Evolutionary conservation across 805 yeast species (phyloP), one percentile per base, ranked within the genome.

Genomic region (Wickerhamiella kazuoi): DNA sequence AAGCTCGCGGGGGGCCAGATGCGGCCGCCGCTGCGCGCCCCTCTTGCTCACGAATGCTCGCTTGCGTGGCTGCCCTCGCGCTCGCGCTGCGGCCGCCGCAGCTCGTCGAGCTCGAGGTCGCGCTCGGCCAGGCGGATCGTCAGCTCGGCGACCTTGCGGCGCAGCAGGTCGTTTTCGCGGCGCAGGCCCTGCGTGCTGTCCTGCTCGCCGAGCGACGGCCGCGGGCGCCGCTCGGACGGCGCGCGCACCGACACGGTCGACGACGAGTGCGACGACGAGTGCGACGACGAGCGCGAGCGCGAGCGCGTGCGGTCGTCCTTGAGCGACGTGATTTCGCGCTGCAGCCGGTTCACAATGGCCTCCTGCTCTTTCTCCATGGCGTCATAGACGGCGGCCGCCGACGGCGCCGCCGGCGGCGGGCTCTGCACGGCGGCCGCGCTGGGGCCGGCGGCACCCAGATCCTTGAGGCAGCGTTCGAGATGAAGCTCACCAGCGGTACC

Each of bases 401-500:
- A 33, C 16, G 35, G 35, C 11, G 35, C 20, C 7, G 26, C 5
- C 24, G 35, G 9, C 24, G 11, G 26, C 14, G 35, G 20, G 19
- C n/a, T n/a, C n/a, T n/a, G n/a, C n/a, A n/a, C n/a, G n/a, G 34
- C 6, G 6, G 34, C 26, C 11, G 26, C 26, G 26, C 9, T 23
- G 26, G 26, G 26, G 6, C 6, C 26, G 6, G 26, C 11, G 9
- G 26, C 26, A 23, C n/a, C n/a, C n/a, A 90, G 62, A 60, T 90
- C 99, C 52, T 83, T 84, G 47, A 90, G 57, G 58, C 98, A 90
- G 53, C 98, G 71, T 53, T 90, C 99, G 32, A 90, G 64, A 63
- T 90, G 99, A 45, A 90, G 65, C 58, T 90, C 98, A 37, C 99
- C 99, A 8, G 98, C 95, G 8, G 94, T 86, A 34, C 93, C 82